Evolutionary conservation across 148 eudicot genomes (phyloP).

Genomic region (Chenopodium berlandieri): DNA sequence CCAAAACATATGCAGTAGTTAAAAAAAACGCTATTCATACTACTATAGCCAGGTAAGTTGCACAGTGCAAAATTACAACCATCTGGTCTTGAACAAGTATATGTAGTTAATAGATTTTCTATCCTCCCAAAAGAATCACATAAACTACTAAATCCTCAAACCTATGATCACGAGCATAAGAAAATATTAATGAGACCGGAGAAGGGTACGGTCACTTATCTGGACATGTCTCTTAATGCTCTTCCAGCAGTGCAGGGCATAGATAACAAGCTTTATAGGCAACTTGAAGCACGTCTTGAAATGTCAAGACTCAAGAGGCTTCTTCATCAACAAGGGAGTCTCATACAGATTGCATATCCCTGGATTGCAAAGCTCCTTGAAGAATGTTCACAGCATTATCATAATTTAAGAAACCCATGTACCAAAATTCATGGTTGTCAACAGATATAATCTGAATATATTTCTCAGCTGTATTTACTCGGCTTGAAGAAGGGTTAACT

Average conservation of each 20-base stretch:
- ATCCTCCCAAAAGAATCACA: constrained; percentile 20
- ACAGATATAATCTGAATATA: constrained; percentile 85
- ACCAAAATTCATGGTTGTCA: constrained; percentile 93
- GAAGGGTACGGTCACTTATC: constrained; percentile 11
- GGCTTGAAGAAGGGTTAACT: constrained; percentile 68
- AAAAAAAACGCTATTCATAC: constrained; percentile 5
- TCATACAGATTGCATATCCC: constrained; percentile 46
- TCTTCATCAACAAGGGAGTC: neutral
- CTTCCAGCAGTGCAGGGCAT: constrained; percentile 10
- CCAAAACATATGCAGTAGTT: neutral
- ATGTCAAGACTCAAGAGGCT: constrained; percentile 8
- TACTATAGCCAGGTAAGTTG: constrained; percentile 22
- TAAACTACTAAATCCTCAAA: constrained; percentile 15
- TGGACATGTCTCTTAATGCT: constrained; percentile 15
- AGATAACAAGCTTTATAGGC: constrained; percentile 7
- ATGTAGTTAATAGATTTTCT: constrained; percentile 10
- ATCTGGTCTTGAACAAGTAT: constrained; percentile 17
- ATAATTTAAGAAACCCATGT: constrained; percentile 83
- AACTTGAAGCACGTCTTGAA: neutral
- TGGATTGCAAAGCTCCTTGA: constrained; percentile 45
- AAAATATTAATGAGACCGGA: neutral
- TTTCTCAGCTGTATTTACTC: constrained; percentile 69
- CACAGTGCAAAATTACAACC: constrained; percentile 28
- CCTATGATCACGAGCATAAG: constrained; percentile 3
- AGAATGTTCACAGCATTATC: constrained; percentile 58